Conservation (phyloP, 2,329 filamentous ascomycete genomes). For the Pseudogymnoascus sp. region DNA sequence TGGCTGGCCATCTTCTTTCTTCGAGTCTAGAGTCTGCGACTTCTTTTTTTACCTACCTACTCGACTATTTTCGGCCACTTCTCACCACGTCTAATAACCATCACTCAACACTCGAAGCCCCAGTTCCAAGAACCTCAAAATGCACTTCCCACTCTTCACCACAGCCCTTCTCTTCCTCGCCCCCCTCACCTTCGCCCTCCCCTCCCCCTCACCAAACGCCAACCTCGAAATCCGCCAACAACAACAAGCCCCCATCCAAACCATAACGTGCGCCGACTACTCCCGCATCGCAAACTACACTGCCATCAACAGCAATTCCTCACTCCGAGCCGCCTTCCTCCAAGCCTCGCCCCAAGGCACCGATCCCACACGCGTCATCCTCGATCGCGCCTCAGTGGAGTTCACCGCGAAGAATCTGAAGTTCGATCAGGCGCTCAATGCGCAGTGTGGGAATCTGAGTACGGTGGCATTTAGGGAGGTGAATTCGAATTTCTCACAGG, state of each 20-base stretch:
- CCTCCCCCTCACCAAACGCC: not conserved
- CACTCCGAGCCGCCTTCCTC: conserved; percentile 40
- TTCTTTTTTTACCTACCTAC: not conserved
- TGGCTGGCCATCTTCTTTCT: conserved; percentile 14
- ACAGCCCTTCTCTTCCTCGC: conserved; percentile 4
- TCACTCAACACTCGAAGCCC: not conserved
- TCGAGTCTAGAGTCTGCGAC: not conserved
- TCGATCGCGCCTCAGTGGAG: conserved; percentile 31
- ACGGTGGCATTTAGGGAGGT: conserved; percentile 38
- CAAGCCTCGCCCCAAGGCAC: conserved; percentile 37
- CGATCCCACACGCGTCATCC: conserved; percentile 32
- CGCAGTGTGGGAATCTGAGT: conserved; percentile 39
- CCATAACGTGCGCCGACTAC: conserved; percentile 35
- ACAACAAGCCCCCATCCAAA: not conserved
- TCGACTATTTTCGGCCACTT: not conserved
- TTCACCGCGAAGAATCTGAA: conserved; percentile 33
- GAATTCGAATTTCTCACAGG: conserved; percentile 37
- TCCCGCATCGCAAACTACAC: conserved; percentile 40
- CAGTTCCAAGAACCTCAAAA: not conserved
- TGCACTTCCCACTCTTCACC: conserved; percentile 8
- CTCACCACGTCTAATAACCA: not conserved
- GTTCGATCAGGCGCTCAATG: conserved; percentile 35
- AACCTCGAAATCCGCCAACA: not conserved
- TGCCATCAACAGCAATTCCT: conserved; percentile 38
- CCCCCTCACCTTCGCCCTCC: not conserved